Conservation (phyloP, 177 flowering plant species). For the Vitis hybrid region DNA sequence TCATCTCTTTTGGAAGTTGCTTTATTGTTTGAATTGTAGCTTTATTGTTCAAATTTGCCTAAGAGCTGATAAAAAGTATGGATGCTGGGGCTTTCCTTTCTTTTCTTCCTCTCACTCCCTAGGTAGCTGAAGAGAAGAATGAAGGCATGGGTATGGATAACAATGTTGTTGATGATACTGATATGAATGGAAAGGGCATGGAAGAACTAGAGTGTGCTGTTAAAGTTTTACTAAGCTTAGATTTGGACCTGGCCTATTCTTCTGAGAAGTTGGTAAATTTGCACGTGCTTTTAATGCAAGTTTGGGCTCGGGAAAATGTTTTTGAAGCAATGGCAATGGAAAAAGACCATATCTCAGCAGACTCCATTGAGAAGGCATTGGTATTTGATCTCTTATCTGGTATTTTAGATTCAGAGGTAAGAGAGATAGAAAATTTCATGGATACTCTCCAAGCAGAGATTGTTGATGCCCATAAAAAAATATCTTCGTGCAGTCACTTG, state of each 20-base stretch:
- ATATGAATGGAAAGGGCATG: slow-evolving; percentile 8
- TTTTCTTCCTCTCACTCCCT: background rate
- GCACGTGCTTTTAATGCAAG: slow-evolving; percentile 47
- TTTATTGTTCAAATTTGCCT: too few species aligned
- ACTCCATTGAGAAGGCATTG: slow-evolving; percentile 30
- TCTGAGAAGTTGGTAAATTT: slow-evolving; percentile 73
- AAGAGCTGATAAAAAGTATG: too few species aligned
- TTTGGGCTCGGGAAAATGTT: slow-evolving; percentile 27
- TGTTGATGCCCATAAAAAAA: slow-evolving; percentile 21
- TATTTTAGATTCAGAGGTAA: slow-evolving; percentile 41
- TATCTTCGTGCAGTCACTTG: slow-evolving; percentile 27
- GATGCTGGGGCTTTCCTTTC: too few species aligned
- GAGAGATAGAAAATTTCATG: slow-evolving; percentile 34
- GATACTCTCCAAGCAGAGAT: slow-evolving; percentile 23
- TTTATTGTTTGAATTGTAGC: too few species aligned
- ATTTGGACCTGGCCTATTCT: slow-evolving; percentile 59
- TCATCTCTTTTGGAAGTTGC: too few species aligned
- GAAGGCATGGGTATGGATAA: background rate
- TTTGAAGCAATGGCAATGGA: slow-evolving; percentile 15
- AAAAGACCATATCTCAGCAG: slow-evolving; percentile 1
- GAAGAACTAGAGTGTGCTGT: slow-evolving; percentile 36
- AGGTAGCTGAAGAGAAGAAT: background rate
- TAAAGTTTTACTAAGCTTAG: slow-evolving; percentile 48
- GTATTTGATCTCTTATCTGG: slow-evolving; percentile 35
- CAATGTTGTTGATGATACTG: background rate